phyloP scores from a whole-genome alignment of 2,329 filamentous ascomycete species.

The Apiospora pterosperma region DNA sequence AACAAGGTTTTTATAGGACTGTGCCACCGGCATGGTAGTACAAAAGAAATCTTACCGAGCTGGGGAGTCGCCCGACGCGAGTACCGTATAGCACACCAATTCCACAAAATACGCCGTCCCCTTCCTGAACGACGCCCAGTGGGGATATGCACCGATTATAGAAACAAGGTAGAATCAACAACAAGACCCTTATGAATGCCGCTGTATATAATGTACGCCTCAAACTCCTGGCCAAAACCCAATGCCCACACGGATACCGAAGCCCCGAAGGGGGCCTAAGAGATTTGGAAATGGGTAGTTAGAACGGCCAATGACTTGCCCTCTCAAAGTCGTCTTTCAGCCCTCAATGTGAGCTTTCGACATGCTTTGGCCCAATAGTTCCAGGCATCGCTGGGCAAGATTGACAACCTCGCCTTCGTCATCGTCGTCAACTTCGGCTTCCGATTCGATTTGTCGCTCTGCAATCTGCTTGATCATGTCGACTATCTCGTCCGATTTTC shows the following conservation, averaged over 20 bases:
- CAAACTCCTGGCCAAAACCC: conserved; percentile 39
- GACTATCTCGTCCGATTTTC: conserved; percentile 86
- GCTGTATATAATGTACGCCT: conserved; percentile 36
- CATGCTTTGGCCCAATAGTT: conserved; percentile 73
- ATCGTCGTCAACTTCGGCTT: conserved; percentile 80
- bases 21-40: not conserved
- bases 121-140: conserved; percentile 15
- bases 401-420: conserved; percentile 92
- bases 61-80: not conserved
- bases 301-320: conserved; percentile 9
- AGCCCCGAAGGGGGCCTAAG: conserved; percentile 1
- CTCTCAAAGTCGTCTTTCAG: conserved; percentile 34
- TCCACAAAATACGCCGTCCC: conserved; percentile 11
- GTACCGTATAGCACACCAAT: conserved; percentile 4
- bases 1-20: not conserved
- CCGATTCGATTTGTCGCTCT: conserved; percentile 82
- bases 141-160: conserved; percentile 26
- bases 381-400: conserved; percentile 84
- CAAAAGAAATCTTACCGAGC: conserved; percentile 9
- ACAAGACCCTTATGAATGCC: conserved; percentile 14
- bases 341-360: conserved; percentile 82
- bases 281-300: conserved; percentile 23
- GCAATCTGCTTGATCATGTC: conserved; percentile 89
- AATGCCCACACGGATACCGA: conserved; percentile 33
- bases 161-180: conserved; percentile 10